Base-by-base conservation (phyloP, 2,329 filamentous ascomycete genomes). In the Fusarium acutatum region DNA sequence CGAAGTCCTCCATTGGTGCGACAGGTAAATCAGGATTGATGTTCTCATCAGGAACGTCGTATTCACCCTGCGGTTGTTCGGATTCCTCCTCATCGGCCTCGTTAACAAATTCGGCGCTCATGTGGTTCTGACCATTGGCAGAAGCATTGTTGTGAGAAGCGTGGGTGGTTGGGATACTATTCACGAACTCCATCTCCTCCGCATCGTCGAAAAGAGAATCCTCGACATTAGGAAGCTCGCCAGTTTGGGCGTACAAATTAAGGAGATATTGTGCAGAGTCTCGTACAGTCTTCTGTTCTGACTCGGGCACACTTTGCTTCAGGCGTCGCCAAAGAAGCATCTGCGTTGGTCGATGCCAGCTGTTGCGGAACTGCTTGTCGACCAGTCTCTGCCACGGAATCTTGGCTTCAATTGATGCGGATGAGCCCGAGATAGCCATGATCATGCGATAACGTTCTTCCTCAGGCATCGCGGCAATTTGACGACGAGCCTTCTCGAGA, bases 321-420 rank as follows among this genome's bases (percentile, higher is more conserved):
- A 85, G 69, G 8, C 84, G 82, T 54, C 78, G 78, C 84, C 84
- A 85, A 9, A 84, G 72, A 8, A 85, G 77, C 63, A 81, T 78
- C 38, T 82, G 83, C 1, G 81, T 82, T 17, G 74, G 67, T 9
- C 81, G 80, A 50, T 80, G 80, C 80, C 83, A 86, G 37, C 78
- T 81, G n/a, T 74, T 76, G 44, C 84, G 81, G 60, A 83, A 85
- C 11, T 78, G 71, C 43, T 83, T 81, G 60, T 86, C 80, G 11
- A 83, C 82, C 32, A 89, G 77, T 30, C 77, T 81, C 40, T 77
- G 73, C 88, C 88, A 90, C 0, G 84, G 84, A 44, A 90, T 88
- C 52, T 85, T 85, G 14, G 77, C 72, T 58, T 89, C 88, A 2
- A 69, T 79, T 14, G 78, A 74, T 3, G 81, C 85, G 5, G 80